Base-by-base conservation (phyloP, 192 early-diverging fungal genomes). In the Coemansia sp. region DNA sequence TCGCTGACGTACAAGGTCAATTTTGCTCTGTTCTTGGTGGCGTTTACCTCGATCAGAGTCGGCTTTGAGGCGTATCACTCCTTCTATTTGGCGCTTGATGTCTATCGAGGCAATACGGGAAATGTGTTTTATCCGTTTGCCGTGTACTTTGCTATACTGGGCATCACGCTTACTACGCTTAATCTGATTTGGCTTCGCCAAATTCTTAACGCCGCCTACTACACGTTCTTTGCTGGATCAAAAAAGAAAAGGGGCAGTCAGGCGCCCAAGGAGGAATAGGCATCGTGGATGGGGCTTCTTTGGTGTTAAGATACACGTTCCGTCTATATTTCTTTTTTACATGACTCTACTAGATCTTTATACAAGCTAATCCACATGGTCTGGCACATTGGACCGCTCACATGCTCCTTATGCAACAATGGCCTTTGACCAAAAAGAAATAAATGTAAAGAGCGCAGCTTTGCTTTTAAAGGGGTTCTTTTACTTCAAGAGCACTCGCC, bases 161-260 rank as follows among this genome's bases (percentile, higher is more conserved):
- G 78, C 4, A 20, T 75, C 5, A 69, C 78, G 26, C 39, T 80
- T 28, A 80, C 73, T 0, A 24, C 45, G 11, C 73, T 80, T 3
- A 80, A 80, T 31, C 3, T 64, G 13, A 80, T 80, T 23, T 80
- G 78, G 78, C 48, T 80, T n/a, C 65, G 74, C 0, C 73, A 80
- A 33, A 80, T 80, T 18, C 8, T 70, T 21, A 56, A 55, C 10
- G 73, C 73, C 10, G 69, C 73, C 1, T 71, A 70, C 40, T 72
- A 75, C 63, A 80, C 66, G 48, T 34, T 79, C 16, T 66, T 36
- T 20, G 34, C 11, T 9, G 18, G 20, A 5, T 13, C 23, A 16
- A 65, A 21, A 24, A 34, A n/a, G 26, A 34, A 11, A 43, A 56
- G n/a, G 28, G 55, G 33, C 14, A n/a, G 14, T n/a, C 26, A 35